Evolutionary conservation across 169 alveolate genomes (phyloP).

Genomic region (Theileria sp.): DNA sequence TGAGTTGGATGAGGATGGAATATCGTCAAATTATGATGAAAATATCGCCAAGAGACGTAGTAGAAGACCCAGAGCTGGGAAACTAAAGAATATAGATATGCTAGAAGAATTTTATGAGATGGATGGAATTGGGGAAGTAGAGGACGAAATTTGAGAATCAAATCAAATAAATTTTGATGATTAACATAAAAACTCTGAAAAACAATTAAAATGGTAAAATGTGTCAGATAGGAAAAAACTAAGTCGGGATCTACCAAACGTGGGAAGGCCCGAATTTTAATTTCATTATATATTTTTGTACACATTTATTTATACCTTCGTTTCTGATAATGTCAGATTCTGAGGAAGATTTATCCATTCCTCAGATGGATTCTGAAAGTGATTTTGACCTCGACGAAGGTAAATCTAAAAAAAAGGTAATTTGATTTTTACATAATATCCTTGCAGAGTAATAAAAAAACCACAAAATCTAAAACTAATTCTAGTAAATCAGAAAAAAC

Average conservation of each 20-base stretch:
- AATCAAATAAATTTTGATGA: not conserved
- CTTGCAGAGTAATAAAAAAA: not conserved
- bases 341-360: not conserved
- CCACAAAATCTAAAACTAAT: not conserved
- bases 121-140: not conserved
- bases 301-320: constrained; percentile 1
- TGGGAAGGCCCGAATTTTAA: not conserved
- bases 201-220: not conserved
- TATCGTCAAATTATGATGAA: not conserved
- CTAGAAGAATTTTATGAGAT: not conserved
- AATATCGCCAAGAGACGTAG: not conserved
- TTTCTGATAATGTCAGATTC: constrained; percentile 11
- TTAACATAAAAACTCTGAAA: not conserved
- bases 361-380: not conserved
- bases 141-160: not conserved
- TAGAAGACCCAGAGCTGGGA: not conserved
- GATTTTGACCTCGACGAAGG: constrained; percentile 5
- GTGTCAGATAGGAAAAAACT: not conserved
- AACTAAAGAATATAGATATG: not conserved
- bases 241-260: not conserved
- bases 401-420: not conserved
- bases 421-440: not conserved
- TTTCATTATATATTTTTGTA: constrained; percentile 1
- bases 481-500: not conserved
- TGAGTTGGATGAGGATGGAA: constrained; percentile 1